Base-by-base conservation (phyloP, 2,329 filamentous ascomycete species). In the Phyllosticta citrichinensis region DNA sequence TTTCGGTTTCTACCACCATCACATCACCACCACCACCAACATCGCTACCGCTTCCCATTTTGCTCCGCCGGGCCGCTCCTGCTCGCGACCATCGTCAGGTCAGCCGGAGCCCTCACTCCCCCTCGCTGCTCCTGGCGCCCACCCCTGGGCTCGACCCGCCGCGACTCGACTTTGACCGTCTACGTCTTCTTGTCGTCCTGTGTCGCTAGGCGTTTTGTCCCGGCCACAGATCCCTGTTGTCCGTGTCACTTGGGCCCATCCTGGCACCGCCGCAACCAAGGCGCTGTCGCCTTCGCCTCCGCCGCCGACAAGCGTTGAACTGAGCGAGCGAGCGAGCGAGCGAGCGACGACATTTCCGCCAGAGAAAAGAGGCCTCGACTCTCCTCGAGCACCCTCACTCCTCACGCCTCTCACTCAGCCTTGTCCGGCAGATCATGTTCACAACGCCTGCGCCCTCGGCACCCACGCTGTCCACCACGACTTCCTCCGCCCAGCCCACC, bases 401-500 rank as follows among this genome's bases (percentile, higher is more conserved):
- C 59, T 52, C 59, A 61, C 55, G 35, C 30, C 52, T 19, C 55
- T 19, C 50, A 40, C 50, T 55, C 50, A 57, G 55, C 54, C 35
- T 47, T 47, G 59, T 51, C 40, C 52, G 55, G 47, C 60, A 58
- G 55, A 64, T 56, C 62, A 79, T 79, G 76, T 76, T 77, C 66
- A 76, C 75, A 57, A 72, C 74, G 57, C 70, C 76, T 55, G 67
- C 71, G n/a, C 72, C 74, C 61, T 67, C 73, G 61, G 68, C 75
- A 58, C 73, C 76, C 60, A 74, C 76, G 40, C 66, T 75, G 60
- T 72, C 75, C 58, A 72, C 76, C 60, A 71, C 73, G 14, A 69
- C 70, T 33, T 66, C 69, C 19, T 66, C 71, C 61, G 70, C 73
- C 35, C 72, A 77, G 40, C 69, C 71, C 33, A 68, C 73, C 14